These are phyloP conservation scores for Acacia acuminata DNA, from an alignment of 306 rosid species.

Conservation along the genomic window DNA sequence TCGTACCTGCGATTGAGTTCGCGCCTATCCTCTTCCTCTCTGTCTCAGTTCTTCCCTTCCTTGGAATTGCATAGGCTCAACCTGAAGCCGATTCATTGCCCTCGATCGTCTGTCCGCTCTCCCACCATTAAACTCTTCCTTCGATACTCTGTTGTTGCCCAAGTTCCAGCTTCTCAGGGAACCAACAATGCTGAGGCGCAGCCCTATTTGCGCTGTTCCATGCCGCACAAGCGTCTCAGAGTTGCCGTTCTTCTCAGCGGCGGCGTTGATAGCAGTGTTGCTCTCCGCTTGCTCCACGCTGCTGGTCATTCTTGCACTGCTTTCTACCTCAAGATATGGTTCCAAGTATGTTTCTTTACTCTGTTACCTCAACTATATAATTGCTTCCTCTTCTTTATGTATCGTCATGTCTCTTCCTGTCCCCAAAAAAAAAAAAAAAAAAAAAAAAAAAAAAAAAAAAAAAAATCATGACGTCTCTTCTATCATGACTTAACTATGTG, in stretches of 20 bases:
- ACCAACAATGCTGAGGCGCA: slow-evolving; percentile 40
- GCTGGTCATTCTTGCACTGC: slow-evolving; percentile 91
- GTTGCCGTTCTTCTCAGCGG: slow-evolving; percentile 88
- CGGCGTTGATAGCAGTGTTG: slow-evolving; percentile 93
- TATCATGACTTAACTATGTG: not conserved
- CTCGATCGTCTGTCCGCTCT: not conserved
- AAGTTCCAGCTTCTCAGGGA: slow-evolving; percentile 26
- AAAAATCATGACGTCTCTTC: not conserved
- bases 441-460: not conserved
- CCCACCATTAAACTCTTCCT: slow-evolving; percentile 27
- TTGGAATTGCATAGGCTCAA: slow-evolving; percentile 28
- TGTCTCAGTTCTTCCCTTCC: slow-evolving; percentile 35
- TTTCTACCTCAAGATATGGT: slow-evolving; percentile 93
- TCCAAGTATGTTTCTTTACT: slow-evolving; percentile 53
- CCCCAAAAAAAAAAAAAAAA: not conserved
- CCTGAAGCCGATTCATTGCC: slow-evolving; percentile 39
- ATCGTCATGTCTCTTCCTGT: not conserved
- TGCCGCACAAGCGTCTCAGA: slow-evolving; percentile 59
- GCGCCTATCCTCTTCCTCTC: slow-evolving; percentile 30
- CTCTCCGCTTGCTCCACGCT: slow-evolving; percentile 84
- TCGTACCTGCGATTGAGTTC: slow-evolving; percentile 32
- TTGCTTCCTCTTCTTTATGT: not conserved
- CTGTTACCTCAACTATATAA: not conserved
- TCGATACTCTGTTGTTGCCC: slow-evolving; percentile 23
- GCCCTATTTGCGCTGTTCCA: slow-evolving; percentile 59